phyloP scores from a whole-genome alignment of 1,139 yeast species.

The Candida sanyaensis region DNA sequence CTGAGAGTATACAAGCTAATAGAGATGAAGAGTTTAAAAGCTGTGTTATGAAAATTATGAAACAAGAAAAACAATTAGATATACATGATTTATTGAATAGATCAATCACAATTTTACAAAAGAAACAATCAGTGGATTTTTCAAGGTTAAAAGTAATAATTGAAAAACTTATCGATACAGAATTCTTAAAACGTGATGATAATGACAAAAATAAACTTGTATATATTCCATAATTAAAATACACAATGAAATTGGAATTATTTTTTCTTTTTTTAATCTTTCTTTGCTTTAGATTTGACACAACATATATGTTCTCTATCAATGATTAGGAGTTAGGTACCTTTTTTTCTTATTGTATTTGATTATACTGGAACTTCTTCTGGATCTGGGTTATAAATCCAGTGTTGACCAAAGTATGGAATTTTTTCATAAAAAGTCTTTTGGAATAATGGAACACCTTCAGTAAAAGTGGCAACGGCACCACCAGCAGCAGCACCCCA shows the following conservation, averaged over 20 bases:
- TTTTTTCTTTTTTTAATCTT: too few species aligned
- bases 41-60: constrained; percentile 34
- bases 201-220: constrained; percentile 21
- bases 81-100: constrained; percentile 28
- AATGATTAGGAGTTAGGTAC: too few species aligned
- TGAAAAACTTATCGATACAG: constrained; percentile 35
- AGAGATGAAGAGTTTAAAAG: constrained; percentile 33
- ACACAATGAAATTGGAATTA: background rate
- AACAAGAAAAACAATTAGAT: constrained; percentile 21
- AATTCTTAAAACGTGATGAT: constrained; percentile 29
- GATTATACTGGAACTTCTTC: constrained; percentile 64
- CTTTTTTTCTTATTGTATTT: too few species aligned
- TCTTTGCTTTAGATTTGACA: background rate
- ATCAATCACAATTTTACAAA: constrained; percentile 22
- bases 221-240: constrained; percentile 30
- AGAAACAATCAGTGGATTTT: constrained; percentile 30
- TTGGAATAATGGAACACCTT: constrained; percentile 90
- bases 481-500: constrained; percentile 88
- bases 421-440: constrained; percentile 76
- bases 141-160: constrained; percentile 32
- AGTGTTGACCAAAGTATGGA: constrained; percentile 76
- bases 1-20: constrained; percentile 16
- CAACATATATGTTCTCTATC: too few species aligned
- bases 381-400: constrained; percentile 76
- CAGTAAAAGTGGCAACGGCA: constrained; percentile 80